These are phyloP conservation scores for Podospora comata DNA, from an alignment of 495 filamentous ascomycete species.

Conservation along the genomic window DNA sequence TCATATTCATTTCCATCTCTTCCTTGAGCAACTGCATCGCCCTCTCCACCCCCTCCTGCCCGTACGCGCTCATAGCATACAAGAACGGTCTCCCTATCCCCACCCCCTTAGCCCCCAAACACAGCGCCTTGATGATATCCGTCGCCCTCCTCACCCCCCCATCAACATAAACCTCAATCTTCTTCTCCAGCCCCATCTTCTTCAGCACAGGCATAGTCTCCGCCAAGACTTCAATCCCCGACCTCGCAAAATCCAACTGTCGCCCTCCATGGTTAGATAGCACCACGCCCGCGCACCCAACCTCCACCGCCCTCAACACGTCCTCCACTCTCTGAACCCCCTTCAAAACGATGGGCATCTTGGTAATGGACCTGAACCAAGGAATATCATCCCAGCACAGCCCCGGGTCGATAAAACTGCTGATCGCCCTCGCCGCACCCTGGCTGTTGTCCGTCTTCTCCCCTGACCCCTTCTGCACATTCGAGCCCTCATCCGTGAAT, in stretches of 20 bases:
- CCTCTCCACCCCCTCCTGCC: constrained; percentile 77
- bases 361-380: constrained; percentile 88
- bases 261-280: constrained; percentile 95
- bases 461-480: constrained; percentile 60
- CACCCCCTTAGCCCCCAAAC: constrained; percentile 86
- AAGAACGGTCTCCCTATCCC: constrained; percentile 94
- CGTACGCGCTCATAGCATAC: constrained; percentile 94
- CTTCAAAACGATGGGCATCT: constrained; percentile 96
- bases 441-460: constrained; percentile 79
- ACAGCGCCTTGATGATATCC: constrained; percentile 94
- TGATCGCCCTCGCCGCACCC: constrained; percentile 87
- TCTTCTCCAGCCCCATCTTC: constrained; percentile 73
- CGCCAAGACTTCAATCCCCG: constrained; percentile 87
- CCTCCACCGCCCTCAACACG: constrained; percentile 78
- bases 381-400: constrained; percentile 93
- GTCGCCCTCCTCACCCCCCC: constrained; percentile 87
- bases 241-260: constrained; percentile 91
- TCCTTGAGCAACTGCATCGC: constrained; percentile 96
- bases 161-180: constrained; percentile 88
- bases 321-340: constrained; percentile 96
- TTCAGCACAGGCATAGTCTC: constrained; percentile 95
- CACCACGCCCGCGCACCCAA: constrained; percentile 86
- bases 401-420: constrained; percentile 88
- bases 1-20: constrained; percentile 99
- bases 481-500: constrained; percentile 80